These are phyloP conservation scores for Plasmodium gallinaceum DNA, from an alignment of 169 alveolate species.

Conservation along the genomic window DNA sequence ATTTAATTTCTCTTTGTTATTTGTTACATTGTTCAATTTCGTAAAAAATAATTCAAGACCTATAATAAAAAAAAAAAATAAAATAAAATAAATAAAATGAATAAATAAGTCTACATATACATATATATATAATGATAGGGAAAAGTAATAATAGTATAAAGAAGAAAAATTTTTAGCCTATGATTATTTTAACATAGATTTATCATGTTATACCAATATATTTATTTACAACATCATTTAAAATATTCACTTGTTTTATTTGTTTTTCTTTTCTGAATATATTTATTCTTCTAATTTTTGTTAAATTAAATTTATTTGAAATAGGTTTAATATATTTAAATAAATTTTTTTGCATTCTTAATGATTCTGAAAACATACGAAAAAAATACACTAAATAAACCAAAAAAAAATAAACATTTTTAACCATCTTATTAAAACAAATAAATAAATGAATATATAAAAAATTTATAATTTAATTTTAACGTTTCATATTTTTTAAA, in stretches of 20 bases:
- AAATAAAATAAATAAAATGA: background rate
- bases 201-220: conserved; percentile 64
- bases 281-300: conserved; percentile 32
- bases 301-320: conserved; percentile 56
- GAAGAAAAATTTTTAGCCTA: too few species aligned
- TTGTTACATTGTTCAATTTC: conserved; percentile 55
- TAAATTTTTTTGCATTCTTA: conserved; percentile 77
- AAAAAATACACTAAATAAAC: conserved; percentile 53
- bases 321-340: conserved; percentile 75
- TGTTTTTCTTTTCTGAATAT: conserved; percentile 49
- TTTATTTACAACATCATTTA: conserved; percentile 73
- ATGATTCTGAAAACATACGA: conserved; percentile 60
- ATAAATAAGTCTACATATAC: background rate
- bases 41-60: conserved; percentile 68
- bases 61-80: background rate
- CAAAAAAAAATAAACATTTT: conserved; percentile 47
- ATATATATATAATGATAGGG: background rate
- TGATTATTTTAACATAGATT: too few species aligned
- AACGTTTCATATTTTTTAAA: background rate
- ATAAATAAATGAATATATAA: conserved; percentile 12
- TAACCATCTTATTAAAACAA: conserved; percentile 45
- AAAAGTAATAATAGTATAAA: background rate
- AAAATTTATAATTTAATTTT: background rate
- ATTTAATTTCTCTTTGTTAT: conserved; percentile 44
- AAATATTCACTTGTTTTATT: conserved; percentile 32